Base-by-base conservation (phyloP, 2,329 filamentous ascomycete species). In the Claviceps sorghi region DNA sequence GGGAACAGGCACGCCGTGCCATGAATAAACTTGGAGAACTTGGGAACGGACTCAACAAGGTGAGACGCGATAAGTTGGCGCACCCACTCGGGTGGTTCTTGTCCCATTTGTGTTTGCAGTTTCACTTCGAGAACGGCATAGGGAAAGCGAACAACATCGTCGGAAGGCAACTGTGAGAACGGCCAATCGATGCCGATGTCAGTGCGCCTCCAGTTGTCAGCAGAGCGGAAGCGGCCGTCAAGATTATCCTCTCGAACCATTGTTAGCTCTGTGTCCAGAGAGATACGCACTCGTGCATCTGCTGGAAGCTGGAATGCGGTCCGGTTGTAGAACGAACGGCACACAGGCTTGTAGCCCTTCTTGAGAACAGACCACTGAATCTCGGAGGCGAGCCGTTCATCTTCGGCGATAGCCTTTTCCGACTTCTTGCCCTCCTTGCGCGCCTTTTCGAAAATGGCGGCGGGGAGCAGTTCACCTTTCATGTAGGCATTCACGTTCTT, bases 1-100 rank as follows among this genome's bases (percentile, higher is more conserved):
- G 90, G 90, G 67, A 96, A 94, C 46, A 98, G 71, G 11, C 81
- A 86, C 10, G 91, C 91, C 1, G 84, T 89, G 54, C 93, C 93
- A 67, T 98, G 93, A 54, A 98, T 97, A 67, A 97, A 98, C 71
- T 98, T 98, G 63, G 89, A 96, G 69, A 97, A 98, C 65, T 98
- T 98, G 56, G 93, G 93, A 2, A 98, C 90, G n/a, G 93, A 90
- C 70, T 98, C 93, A 2, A 98, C 93, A 17, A 98, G 77, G 70
- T 98, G 93, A 56, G 89, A 95, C 13, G 88, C 79, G 45, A 89
- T 95, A 50, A 98, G 77, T 64, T 97, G 88, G 22, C 89, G 84
- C 60, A 98, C 91, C 93, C 93, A 98, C 64, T 94, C 86, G 0
- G 93, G 93, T 15, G 93, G 88, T 64, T 96, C 89, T 67, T 96